Base-by-base conservation (phyloP, 345 rosid genomes). In the Populus tremula region DNA sequence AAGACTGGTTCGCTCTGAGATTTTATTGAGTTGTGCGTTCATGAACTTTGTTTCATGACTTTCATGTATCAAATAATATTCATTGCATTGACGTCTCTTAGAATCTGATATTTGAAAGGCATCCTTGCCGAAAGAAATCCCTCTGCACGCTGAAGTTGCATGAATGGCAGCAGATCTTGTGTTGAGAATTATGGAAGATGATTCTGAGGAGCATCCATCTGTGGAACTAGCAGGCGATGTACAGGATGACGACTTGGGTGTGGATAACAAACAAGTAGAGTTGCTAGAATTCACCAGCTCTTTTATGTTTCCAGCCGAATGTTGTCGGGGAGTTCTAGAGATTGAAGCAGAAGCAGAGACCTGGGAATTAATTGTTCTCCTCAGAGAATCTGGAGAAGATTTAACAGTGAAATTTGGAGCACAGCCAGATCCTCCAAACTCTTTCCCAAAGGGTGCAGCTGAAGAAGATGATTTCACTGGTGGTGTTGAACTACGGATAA, bases 381-480 rank as follows among this genome's bases (percentile, higher is more conserved):
- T 77, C 67, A 70, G 76, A 43, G 65, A 62, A 41, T 53, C 77
- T 35, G 69, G 35, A 67, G 81, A 79, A 77, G 82, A 77, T 82
- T 73, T 82, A 25, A 36, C 47, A 35, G 53, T 41, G 29, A 59
- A 71, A 72, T 72, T 67, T 41, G 70, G 17, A 74, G 67, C 54
- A 70, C 17, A 31, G 61, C 36, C 50, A 5, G 36, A 69, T 29
- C 72, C 62, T 18, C 65, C 76, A 39, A 69, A 67, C 59, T 73
- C 67, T 47, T 67, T 73, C 18, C 31, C 29, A 7, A 66, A 27
- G 35, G 38, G 68, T 13, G 74, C 67, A 77, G 61, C 70, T 25
- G 83, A 76, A 74, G 83, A 78, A 72, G 84, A 54, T 33, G 83
- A 79, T 67, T 74, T 85, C 2, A 72, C 61, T 11, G 81, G 35